Percentiles rank a stretch among this genome's conserved stretches.
These are phyloP conservation scores for Aspergillus persii DNA, from an alignment of 2,329 filamentous ascomycete species.

Conservation along the genomic window DNA sequence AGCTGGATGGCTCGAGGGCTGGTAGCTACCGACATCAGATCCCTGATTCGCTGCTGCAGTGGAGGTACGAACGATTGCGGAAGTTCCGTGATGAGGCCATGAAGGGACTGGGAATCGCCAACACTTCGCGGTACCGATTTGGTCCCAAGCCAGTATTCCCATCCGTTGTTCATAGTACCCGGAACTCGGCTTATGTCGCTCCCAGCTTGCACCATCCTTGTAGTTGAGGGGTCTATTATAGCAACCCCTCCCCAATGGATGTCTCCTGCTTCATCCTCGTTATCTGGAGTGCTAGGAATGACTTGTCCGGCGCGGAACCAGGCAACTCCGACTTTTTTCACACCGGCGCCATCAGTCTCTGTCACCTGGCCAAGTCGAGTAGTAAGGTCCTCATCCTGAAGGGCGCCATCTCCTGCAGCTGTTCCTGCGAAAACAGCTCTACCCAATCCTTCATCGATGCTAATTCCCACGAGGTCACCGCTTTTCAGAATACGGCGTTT, in stretches of 20 bases:
- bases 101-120: conserved; percentile 32
- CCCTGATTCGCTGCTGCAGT: conserved; percentile 69
- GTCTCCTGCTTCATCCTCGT: conserved; percentile 60
- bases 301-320: conserved; percentile 92
- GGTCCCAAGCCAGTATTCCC: conserved; percentile 86
- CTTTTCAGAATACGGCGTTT: conserved; percentile 78
- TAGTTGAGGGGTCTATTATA: conserved; percentile 79
- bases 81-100: conserved; percentile 37
- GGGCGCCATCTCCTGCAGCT: conserved; percentile 53
- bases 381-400: conserved; percentile 69
- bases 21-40: conserved; percentile 83
- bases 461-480: conserved; percentile 84
- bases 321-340: conserved; percentile 63
- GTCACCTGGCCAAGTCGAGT: conserved; percentile 37
- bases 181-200: conserved; percentile 80
- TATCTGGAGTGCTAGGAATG: conserved; percentile 42
- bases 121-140: conserved; percentile 59
- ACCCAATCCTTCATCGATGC: conserved; percentile 82
- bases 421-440: conserved; percentile 72
- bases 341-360: conserved; percentile 21
- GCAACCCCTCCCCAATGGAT: conserved; percentile 83
- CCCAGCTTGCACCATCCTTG: conserved; percentile 88
- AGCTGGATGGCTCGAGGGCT: conserved; percentile 83
- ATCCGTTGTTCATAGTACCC: conserved; percentile 70
- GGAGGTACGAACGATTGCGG: conserved; percentile 53